Conservation (phyloP, 805 yeast genomes). For the Candida boleticola region DNA sequence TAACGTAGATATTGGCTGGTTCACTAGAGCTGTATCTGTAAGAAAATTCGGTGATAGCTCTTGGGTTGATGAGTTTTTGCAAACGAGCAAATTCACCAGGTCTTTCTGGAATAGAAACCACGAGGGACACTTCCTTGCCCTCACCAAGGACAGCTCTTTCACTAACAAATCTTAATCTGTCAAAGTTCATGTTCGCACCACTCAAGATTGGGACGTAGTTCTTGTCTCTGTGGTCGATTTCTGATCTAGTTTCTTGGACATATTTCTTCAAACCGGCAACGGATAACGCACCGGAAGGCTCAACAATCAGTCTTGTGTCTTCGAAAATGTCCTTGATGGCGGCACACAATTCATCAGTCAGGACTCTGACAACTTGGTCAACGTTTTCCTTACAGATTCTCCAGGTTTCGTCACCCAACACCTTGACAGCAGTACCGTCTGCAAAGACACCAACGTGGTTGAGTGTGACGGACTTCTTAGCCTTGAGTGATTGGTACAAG, state of each 20-base stretch:
- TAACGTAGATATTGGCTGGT: conserved; percentile 78
- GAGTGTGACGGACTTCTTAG: conserved; percentile 54
- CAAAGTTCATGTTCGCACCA: conserved; percentile 99
- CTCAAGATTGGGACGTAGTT: conserved; percentile 83
- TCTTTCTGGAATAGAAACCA: conserved; percentile 84
- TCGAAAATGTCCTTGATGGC: conserved; percentile 96
- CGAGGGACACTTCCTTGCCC: conserved; percentile 91
- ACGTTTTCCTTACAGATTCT: conserved; percentile 71
- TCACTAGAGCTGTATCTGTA: conserved; percentile 64
- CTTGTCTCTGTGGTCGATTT: conserved; percentile 63
- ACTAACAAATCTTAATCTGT: conserved; percentile 89
- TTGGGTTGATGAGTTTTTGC: conserved; percentile 77
- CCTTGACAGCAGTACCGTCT: conserved; percentile 95
- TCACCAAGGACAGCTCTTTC: conserved; percentile 99
- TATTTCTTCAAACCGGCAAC: conserved; percentile 94
- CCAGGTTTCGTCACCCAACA: conserved; percentile 89
- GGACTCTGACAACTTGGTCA: conserved; percentile 84
- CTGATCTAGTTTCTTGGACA: conserved; percentile 57
- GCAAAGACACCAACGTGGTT: conserved; percentile 92
- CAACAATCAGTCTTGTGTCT: conserved; percentile 90
- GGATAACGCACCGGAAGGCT: conserved; percentile 95
- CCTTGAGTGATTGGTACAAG: conserved; percentile 66
- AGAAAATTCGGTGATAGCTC: conserved; percentile 91
- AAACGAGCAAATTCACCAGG: conserved; percentile 87
- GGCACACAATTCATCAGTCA: conserved; percentile 92